Evolutionary conservation across 176 grass and related monocot genomes (phyloP), one percentile per base, ranked within the genome.

Genomic region (Elaeis guineensis): DNA sequence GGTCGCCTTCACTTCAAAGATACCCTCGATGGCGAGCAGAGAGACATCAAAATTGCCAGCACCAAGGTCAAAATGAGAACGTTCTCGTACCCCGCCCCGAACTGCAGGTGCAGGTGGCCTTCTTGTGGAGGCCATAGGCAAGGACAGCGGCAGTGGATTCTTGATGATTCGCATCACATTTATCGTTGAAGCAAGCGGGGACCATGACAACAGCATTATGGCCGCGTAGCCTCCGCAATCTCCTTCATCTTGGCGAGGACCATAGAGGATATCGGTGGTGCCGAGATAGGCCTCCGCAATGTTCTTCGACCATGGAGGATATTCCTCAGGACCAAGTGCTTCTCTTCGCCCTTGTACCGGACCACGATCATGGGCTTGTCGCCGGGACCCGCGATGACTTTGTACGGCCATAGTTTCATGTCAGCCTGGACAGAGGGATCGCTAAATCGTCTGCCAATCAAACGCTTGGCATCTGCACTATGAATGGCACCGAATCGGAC

Each of bases 331-430:
- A 80, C 50, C 61, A 90, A 96, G 56, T 71, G 60, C 71, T 86
- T 96, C 77, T 96, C 83, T 71, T 90, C 83, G 19, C 80, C 86
- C 52, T 87, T 90, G 80, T 84, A 87, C 1, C 58, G 73, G 0
- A 96, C 80, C 15, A 87, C 72, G 61, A 96, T 87, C 80, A 82
- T 87, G 4, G 91, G 91, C 75, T 87, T 90, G 83, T 87, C 86
- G 29, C 44, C 72, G 6, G 86, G 69, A 17, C 83, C 78, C 0
- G 80, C 70, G 19, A 96, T 26, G 18, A 96, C 78, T 65, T 82
- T 96, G 80, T 90, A 96, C 16, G 91, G 91, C 91, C 91, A 90
- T 57, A 87, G 65, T 55, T 96, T 90, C 79, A 90, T 87, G 78
- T 96, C 86, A 15, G 62, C 70, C 71, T 90, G 83, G 11, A 96